Percentiles rank a stretch among this genome's conserved stretches.
These are phyloP conservation scores for Phylloporus sp. DNA, from an alignment of 1,284 basidiomycete species.

Conservation along the genomic window DNA sequence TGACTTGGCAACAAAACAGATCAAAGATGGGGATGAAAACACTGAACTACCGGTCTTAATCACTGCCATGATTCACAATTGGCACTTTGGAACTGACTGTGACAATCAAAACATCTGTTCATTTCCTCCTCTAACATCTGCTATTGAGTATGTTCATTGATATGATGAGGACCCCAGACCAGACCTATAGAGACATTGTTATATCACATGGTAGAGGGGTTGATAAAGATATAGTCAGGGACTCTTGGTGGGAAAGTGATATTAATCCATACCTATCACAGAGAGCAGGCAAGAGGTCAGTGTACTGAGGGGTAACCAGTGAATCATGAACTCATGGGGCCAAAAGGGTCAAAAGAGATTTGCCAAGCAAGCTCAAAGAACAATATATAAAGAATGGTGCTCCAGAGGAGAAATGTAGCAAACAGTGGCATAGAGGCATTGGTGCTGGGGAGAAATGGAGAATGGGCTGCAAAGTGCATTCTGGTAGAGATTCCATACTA, in stretches of 20 bases:
- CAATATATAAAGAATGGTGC: constrained; percentile 57
- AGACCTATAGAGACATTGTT: constrained; percentile 46
- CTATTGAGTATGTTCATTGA: constrained; percentile 73
- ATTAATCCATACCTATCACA: constrained; percentile 46
- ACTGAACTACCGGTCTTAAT: too few species aligned
- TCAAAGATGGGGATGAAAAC: too few species aligned
- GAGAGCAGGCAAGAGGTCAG: constrained; percentile 43
- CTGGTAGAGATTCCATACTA: too few species aligned
- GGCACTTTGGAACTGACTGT: constrained; percentile 78
- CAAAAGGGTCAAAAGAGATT: constrained; percentile 60
- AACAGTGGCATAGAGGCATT: too few species aligned
- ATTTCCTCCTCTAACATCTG: constrained; percentile 79
- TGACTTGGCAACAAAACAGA: too few species aligned
- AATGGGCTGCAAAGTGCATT: too few species aligned
- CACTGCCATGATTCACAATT: constrained; percentile 68
- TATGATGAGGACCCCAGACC: constrained; percentile 54
- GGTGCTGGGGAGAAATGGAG: too few species aligned
- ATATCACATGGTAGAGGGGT: constrained; percentile 56
- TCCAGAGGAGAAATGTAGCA: constrained; percentile 66
- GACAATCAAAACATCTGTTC: constrained; percentile 77
- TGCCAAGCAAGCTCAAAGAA: constrained; percentile 58
- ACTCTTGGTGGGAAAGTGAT: constrained; percentile 49
- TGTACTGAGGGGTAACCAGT: constrained; percentile 30
- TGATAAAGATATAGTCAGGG: constrained; percentile 65
- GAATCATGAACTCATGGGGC: constrained; percentile 49